A percentile compares a stretch with the other conserved stretches of the same genome.
Conservation (phyloP, 2,329 filamentous ascomycete genomes). For the Aureobasidium lini region DNA sequence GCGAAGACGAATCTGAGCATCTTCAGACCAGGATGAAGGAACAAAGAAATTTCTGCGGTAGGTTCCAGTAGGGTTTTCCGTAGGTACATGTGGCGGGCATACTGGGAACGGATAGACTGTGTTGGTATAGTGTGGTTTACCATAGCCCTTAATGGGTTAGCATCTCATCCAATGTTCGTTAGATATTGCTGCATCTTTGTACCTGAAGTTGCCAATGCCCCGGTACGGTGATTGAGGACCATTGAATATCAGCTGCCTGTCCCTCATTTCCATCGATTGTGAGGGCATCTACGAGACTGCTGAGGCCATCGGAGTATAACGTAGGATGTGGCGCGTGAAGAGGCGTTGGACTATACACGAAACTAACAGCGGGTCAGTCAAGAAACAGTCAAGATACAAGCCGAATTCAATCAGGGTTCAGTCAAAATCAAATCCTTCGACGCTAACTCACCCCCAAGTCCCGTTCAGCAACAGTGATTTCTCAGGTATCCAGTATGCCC, state of each 20-base stretch:
- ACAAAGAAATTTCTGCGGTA: slow-evolving; percentile 52
- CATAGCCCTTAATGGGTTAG: slow-evolving; percentile 66
- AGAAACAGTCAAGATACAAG: too few species aligned
- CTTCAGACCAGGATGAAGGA: slow-evolving; percentile 40
- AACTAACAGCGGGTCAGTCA: slow-evolving; percentile 21
- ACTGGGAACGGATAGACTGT: slow-evolving; percentile 59
- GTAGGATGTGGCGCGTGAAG: slow-evolving; percentile 38
- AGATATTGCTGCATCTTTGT: slow-evolving; percentile 25
- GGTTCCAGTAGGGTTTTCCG: slow-evolving; percentile 57
- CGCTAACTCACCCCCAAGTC: slow-evolving; percentile 35
- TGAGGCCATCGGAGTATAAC: slow-evolving; percentile 12
- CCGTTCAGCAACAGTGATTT: slow-evolving; percentile 42
- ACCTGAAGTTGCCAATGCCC: slow-evolving; percentile 24
- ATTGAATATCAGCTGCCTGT: background rate
- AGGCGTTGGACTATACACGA: slow-evolving; percentile 44
- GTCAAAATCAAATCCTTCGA: too few species aligned
- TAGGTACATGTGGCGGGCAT: slow-evolving; percentile 55
- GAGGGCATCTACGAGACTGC: background rate
- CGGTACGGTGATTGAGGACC: slow-evolving; percentile 9
- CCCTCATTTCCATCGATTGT: background rate
- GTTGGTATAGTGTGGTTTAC: slow-evolving; percentile 62
- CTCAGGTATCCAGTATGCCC: slow-evolving; percentile 14
- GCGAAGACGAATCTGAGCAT: slow-evolving; percentile 52
- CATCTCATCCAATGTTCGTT: slow-evolving; percentile 31
- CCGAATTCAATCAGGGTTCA: too few species aligned